Percentiles rank a stretch among this genome's conserved stretches.
Evolutionary conservation across 176 grass and related monocot genomes (phyloP).

Genomic region (Saccharum officinarum): DNA sequence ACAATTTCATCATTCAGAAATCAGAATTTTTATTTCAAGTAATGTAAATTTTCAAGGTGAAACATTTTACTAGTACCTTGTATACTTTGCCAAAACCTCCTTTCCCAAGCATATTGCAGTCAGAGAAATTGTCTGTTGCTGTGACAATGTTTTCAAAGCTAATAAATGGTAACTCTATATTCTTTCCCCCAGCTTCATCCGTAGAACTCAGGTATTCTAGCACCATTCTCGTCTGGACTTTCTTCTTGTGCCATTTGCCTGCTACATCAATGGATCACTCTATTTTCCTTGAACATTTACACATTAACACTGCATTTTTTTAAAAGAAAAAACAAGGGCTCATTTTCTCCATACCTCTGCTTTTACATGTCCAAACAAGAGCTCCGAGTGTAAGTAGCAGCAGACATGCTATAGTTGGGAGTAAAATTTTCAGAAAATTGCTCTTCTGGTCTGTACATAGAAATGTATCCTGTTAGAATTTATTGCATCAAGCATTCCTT

Average conservation of each 20-base stretch:
- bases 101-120: conserved; percentile 31
- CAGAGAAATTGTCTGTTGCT: conserved; percentile 43
- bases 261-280: neutral
- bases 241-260: neutral
- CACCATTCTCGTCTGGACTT: neutral
- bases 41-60: neutral
- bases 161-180: conserved; percentile 26
- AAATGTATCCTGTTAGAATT: neutral
- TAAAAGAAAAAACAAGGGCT: neutral
- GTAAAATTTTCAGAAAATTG: neutral
- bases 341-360: neutral
- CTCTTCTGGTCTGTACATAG: neutral
- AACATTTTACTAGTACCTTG: conserved; percentile 13
- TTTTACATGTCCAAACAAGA: neutral
- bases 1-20: neutral
- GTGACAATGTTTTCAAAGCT: conserved; percentile 23
- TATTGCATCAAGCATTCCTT: neutral
- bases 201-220: neutral
- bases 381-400: neutral
- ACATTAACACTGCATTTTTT: neutral
- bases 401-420: neutral
- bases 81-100: conserved; percentile 54
- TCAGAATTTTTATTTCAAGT: neutral
- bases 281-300: neutral
- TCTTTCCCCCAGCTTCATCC: neutral